Percentiles rank a stretch among this genome's conserved stretches.
phyloP scores from a whole-genome alignment of 257 asterid genomes.

The Solanum tarijense region DNA sequence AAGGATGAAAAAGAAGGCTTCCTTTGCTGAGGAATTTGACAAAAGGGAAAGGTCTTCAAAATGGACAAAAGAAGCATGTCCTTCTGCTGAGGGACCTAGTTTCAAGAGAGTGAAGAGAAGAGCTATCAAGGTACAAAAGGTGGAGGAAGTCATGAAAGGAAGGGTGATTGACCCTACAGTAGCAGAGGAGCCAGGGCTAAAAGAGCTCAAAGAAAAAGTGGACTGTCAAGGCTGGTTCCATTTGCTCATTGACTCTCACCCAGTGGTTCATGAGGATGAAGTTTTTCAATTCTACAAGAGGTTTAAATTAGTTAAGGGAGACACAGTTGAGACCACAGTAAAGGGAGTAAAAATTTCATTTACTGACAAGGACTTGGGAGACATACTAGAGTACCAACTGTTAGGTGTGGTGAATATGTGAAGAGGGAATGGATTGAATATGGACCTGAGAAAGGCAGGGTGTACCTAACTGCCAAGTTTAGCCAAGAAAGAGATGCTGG shows the following conservation, averaged over 20 bases:
- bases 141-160: not conserved
- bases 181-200: not conserved
- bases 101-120: not conserved
- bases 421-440: not conserved
- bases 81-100: not conserved
- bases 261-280: not conserved
- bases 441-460: not conserved
- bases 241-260: not conserved
- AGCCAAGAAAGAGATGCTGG: not conserved
- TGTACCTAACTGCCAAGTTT: not conserved
- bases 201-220: not conserved
- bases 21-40: not conserved
- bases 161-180: not conserved
- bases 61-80: not conserved
- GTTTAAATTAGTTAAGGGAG: not conserved
- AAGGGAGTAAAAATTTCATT: not conserved
- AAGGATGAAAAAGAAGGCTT: not conserved
- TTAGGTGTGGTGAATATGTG: not conserved
- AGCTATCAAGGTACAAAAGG: not conserved
- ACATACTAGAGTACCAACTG: not conserved
- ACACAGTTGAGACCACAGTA: not conserved
- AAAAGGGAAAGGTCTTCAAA: not conserved
- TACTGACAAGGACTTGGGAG: not conserved
- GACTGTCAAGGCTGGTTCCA: not conserved
- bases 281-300: not conserved